Evolutionary conservation across 2,329 filamentous ascomycete genomes (phyloP), one percentile per base, ranked within the genome.

Genomic region (Taxawa tesnikishii): DNA sequence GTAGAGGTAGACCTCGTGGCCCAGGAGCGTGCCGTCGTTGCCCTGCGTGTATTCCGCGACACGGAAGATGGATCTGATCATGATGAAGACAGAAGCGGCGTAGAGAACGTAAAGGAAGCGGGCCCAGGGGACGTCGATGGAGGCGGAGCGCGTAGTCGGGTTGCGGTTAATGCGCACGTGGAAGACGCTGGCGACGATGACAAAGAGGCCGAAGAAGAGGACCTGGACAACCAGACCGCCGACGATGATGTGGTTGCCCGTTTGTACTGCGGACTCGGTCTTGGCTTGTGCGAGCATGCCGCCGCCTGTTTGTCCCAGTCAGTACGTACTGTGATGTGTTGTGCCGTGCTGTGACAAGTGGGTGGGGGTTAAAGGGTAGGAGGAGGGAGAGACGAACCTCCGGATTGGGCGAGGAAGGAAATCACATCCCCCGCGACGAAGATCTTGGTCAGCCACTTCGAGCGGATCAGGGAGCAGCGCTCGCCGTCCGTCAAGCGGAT

Each of bases 151-250:
- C 23, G 26, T 26, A 3, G 44, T 49, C 2, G 49, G 48, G 8
- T 36, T 21, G 11, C 27, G 25, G 8, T 29, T 15, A 27, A 53
- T 37, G 10, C 51, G 41, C 3, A 39, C 26, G 31, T 55, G 43
- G 39, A 52, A 56, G 31, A 53, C 28, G 2, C 38, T 36, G 4
- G 43, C 46, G 11, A 44, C 37, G 17, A 51, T 13, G 37, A 63
- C 56, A 52, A 71, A 71, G 34, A 67, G 56, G 9, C 57, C 50
- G 45, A 71, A 70, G 42, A 66, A 64, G 33, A 56, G 30, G 35
- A 70, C 53, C 39, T 73, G 67, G 24, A 70, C 46, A 11, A 62
- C 50, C 4, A 72, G 53, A 2, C 67, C 67, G 6, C 44, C 57
- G 13, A 70, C 46, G 26, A 70, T 56, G 33, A 70, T 52, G 34